These are phyloP conservation scores for Aspergillus caelatus DNA, from an alignment of 2,329 filamentous ascomycete species.

Conservation along the genomic window DNA sequence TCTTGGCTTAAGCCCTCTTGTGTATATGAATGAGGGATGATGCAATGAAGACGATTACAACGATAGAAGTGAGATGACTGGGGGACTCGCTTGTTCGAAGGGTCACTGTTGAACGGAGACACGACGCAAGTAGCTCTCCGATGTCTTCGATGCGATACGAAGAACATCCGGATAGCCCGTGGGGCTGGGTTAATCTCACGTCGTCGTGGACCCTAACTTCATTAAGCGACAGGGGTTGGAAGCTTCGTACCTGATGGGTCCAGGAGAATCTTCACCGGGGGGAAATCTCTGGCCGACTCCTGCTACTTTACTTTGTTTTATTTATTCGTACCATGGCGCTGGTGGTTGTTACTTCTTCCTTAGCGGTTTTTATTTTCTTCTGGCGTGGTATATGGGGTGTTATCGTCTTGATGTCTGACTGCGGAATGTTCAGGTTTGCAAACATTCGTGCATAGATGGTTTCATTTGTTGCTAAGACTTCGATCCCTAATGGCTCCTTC, in stretches of 20 bases:
- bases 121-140: slow-evolving; percentile 10
- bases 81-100: not conserved
- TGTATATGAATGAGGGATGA: slow-evolving; percentile 18
- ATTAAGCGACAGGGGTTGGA: slow-evolving; percentile 3
- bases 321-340: slow-evolving; percentile 32
- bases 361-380: slow-evolving; percentile 24
- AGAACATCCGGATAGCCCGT: not conserved
- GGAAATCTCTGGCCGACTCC: slow-evolving; percentile 11
- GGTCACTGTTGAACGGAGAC: slow-evolving; percentile 6
- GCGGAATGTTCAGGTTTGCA: slow-evolving; percentile 15
- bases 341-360: slow-evolving; percentile 33
- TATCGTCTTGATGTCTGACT: slow-evolving; percentile 25
- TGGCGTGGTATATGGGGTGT: slow-evolving; percentile 21
- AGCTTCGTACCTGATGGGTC: slow-evolving; percentile 1
- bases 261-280: slow-evolving; percentile 11
- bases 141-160: slow-evolving; percentile 5
- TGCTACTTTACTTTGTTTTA: slow-evolving; percentile 17
- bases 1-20: slow-evolving; percentile 51
- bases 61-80: slow-evolving; percentile 7
- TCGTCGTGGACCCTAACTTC: slow-evolving; percentile 11
- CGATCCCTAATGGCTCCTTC: slow-evolving; percentile 5
- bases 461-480: not conserved
- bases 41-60: slow-evolving; percentile 17
- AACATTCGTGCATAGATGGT: slow-evolving; percentile 23
- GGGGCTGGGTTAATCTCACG: slow-evolving; percentile 10